Conservation (phyloP, 1,284 basidiomycete species). For the Heterobasidion irregulare region DNA sequence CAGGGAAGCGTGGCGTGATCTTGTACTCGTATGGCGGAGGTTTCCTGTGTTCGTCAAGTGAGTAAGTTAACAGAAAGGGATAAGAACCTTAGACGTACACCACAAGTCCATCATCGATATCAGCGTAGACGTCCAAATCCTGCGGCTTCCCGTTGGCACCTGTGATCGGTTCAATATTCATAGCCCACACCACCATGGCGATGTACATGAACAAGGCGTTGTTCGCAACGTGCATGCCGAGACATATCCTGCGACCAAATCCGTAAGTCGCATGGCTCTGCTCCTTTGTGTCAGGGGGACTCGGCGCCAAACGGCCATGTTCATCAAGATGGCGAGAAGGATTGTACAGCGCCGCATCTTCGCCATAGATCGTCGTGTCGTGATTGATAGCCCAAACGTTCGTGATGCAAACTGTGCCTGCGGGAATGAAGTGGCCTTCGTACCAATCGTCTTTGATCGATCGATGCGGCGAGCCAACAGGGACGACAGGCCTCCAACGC, state of each 20-base stretch:
- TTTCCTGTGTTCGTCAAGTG: neutral
- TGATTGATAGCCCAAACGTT: constrained; percentile 11
- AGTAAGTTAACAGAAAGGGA: neutral
- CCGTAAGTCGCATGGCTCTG: constrained; percentile 5
- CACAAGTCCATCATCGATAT: constrained; percentile 5
- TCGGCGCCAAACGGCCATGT: neutral
- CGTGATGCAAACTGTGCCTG: constrained; percentile 10
- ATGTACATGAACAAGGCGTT: constrained; percentile 12
- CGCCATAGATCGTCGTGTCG: constrained; percentile 2
- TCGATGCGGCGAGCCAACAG: constrained; percentile 7
- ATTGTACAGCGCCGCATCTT: neutral
- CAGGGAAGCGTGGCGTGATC: neutral
- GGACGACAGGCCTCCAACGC: constrained; percentile 6
- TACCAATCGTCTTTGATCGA: constrained; percentile 13
- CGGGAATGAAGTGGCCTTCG: constrained; percentile 16
- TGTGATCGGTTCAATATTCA: constrained; percentile 7
- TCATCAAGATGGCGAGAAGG: constrained; percentile 2
- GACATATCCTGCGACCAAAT: constrained; percentile 5
- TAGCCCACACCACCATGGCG: constrained; percentile 10
- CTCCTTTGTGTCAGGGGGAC: neutral
- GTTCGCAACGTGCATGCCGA: constrained; percentile 14
- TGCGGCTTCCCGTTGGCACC: constrained; percentile 10
- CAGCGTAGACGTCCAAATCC: constrained; percentile 1
- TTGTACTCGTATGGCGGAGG: neutral
- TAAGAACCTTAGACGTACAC: constrained; percentile 2